phyloP scores from a whole-genome alignment of 2,329 filamentous ascomycete species.

The Proliferodiscus dingleyae region DNA sequence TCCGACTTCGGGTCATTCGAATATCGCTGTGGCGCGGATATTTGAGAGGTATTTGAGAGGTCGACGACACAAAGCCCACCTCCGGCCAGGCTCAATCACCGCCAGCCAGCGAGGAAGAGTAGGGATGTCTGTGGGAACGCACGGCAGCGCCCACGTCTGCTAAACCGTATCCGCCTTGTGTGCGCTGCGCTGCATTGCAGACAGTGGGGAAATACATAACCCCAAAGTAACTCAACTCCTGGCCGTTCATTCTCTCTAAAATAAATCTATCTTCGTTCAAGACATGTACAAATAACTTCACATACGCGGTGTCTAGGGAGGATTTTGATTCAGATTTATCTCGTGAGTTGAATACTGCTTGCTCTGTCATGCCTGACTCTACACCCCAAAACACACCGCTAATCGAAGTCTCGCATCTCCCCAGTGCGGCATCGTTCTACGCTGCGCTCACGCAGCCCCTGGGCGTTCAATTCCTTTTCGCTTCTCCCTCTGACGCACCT shows the following conservation, averaged over 20 bases:
- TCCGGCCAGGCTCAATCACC: not conserved
- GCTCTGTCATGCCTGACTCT: not conserved
- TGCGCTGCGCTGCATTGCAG: slow-evolving; percentile 1
- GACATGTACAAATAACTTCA: not conserved
- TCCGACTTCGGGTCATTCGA: too few relatives aligned
- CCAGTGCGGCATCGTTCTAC: slow-evolving; percentile 79
- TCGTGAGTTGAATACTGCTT: not conserved
- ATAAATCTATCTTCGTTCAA: not conserved
- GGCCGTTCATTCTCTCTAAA: not conserved
- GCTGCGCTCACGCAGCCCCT: slow-evolving; percentile 73
- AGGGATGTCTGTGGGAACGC: not conserved
- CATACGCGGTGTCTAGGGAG: not conserved
- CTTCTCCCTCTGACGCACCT: slow-evolving; percentile 19
- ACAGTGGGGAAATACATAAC: slow-evolving; percentile 4
- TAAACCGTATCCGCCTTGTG: slow-evolving; percentile 5
- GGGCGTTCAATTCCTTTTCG: slow-evolving; percentile 63
- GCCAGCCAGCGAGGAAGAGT: not conserved
- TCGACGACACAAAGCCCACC: too few relatives aligned
- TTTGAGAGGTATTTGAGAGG: too few relatives aligned
- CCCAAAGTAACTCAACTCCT: slow-evolving; percentile 1
- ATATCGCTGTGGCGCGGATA: too few relatives aligned
- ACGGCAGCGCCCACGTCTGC: not conserved
- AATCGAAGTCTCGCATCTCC: slow-evolving; percentile 68
- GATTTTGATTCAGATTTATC: not conserved
- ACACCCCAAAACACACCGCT: slow-evolving; percentile 39